Evolutionary conservation across 495 filamentous ascomycete species (phyloP), one percentile per base, ranked within the genome.

Genomic region (Chaetomium cochliodes): DNA sequence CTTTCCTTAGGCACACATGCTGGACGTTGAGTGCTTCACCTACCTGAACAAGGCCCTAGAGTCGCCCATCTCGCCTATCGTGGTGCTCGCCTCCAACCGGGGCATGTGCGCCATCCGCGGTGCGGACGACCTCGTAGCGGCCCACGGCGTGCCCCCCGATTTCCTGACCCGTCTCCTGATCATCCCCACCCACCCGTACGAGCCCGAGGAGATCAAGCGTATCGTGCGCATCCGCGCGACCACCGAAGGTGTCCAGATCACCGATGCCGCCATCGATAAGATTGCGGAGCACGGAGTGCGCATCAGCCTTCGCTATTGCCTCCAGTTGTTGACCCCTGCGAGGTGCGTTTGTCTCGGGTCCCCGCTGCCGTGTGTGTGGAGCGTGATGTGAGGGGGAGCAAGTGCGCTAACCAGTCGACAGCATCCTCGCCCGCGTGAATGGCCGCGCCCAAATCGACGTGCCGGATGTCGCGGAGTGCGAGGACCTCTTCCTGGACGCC

Each of bases 1-100:
- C 33, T 37, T 37, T 63, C 41, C 3, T 25, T 68, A 96, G 91
- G 92, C 96, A 42, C 93, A 98, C 80, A 98, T 97, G 93, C 90
- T 98, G 66, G 94, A 98, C 73, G 89, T 98, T 57, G 94, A 98
- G 80, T 93, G 91, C 85, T 98, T 97, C 81, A 97, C 94, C 66
- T 98, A 97, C 80, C 87, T 98, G 70, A 97, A 97, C 82, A 92
- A 93, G 70, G 94, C 94, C 1, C 86, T 98, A 42, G 94, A 98
- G 80, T 90, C 90, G 49, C 81, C 87, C 67, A 94, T 98, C 72
- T 91, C 93, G 8, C 94, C 94, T 20, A 96, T 97, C 68, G 94
- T 98, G 65, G 96, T 98, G 64, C 90, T 98, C 33, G 94, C 94
- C 65, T 97, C 93, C 44, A 98, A 98, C 78, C 90, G 94, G 65